These are phyloP conservation scores for Tulasnella sp. DNA, from an alignment of 768 basidiomycete genomes.

Conservation along the genomic window DNA sequence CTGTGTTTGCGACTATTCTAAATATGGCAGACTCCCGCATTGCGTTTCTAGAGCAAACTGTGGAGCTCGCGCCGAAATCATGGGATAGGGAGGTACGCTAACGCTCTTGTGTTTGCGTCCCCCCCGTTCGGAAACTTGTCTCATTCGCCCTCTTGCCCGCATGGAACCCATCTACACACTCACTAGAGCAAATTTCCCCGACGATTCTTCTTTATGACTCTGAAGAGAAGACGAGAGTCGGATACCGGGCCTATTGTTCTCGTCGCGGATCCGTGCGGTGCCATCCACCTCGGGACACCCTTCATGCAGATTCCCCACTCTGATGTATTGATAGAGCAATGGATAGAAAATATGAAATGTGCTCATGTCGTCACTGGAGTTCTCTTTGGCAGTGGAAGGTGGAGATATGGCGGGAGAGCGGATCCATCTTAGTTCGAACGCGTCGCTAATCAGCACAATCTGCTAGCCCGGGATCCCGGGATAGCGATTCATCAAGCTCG, in stretches of 20 bases:
- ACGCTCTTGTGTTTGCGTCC: background rate
- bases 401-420: background rate
- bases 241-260: too few species aligned
- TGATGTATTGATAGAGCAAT: too few species aligned
- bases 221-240: too few species aligned
- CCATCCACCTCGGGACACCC: too few species aligned
- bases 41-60: background rate
- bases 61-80: background rate
- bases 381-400: background rate
- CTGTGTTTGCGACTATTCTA: background rate
- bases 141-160: background rate
- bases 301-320: too few species aligned
- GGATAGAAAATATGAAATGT: background rate
- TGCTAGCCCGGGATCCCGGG: background rate
- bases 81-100: background rate
- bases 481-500: background rate
- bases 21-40: background rate
- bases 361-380: background rate
- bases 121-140: background rate
- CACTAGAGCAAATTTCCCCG: background rate
- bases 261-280: too few species aligned
- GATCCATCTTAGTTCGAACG: background rate
- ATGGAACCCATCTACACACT: background rate
- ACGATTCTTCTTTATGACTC: too few species aligned
- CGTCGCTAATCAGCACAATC: background rate